Percentiles rank a stretch among this genome's conserved stretches.
Evolutionary conservation across 2,329 filamentous ascomycete genomes (phyloP).

Genomic region (Hortaea werneckii): DNA sequence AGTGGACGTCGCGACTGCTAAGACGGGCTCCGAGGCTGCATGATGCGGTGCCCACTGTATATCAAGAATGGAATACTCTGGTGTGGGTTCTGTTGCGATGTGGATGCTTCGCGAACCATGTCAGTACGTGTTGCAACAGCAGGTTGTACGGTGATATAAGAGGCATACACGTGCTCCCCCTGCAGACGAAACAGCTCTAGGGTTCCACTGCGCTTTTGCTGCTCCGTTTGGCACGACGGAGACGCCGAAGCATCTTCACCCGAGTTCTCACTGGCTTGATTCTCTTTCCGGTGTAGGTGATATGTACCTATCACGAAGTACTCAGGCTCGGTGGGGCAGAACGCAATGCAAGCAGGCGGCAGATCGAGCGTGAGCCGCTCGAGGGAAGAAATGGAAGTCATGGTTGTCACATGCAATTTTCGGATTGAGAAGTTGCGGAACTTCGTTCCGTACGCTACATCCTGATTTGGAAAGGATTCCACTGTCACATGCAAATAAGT

Average conservation of each 20-base stretch:
- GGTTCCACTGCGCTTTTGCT: constrained; percentile 54
- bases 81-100: constrained; percentile 8
- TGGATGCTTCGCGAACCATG: constrained; percentile 6
- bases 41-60: constrained; percentile 62
- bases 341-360: constrained; percentile 70
- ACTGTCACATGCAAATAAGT: not conserved
- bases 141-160: no score
- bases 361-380: constrained; percentile 49
- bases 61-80: constrained; percentile 51
- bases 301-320: constrained; percentile 81
- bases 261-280: not conserved
- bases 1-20: constrained; percentile 71
- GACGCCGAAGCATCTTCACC: not conserved
- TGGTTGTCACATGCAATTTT: constrained; percentile 3
- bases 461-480: not conserved
- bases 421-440: not conserved
- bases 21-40: constrained; percentile 30
- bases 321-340: constrained; percentile 51
- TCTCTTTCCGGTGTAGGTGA: constrained; percentile 48
- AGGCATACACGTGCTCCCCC: constrained; percentile 41
- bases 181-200: constrained; percentile 55
- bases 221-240: not conserved
- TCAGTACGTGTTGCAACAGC: no score
- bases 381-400: constrained; percentile 31
- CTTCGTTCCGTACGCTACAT: not conserved